Evolutionary conservation across 2,329 filamentous ascomycete species (phyloP).

Genomic region (Cryoendolithus antarcticus): DNA sequence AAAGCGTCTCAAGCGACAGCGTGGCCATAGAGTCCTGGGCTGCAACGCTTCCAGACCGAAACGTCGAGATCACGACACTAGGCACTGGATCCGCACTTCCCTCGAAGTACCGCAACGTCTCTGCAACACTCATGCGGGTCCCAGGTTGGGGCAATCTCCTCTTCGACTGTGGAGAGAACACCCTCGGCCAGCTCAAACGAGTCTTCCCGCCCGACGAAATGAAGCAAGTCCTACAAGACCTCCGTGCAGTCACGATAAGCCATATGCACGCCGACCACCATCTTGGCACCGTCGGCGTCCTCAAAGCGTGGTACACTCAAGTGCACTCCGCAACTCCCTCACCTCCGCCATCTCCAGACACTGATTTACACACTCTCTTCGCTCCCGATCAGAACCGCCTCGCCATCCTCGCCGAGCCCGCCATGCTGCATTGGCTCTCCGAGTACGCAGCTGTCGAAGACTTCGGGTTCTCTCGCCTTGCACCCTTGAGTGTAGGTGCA

Average conservation of each 20-base stretch:
- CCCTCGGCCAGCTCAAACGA: conserved; percentile 72
- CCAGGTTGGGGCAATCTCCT: conserved; percentile 81
- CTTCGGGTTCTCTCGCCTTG: conserved; percentile 52
- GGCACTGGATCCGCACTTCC: conserved; percentile 86
- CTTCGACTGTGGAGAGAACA: conserved; percentile 86
- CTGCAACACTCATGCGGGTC: conserved; percentile 70
- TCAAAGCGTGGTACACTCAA: conserved; percentile 64
- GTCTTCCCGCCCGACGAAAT: conserved; percentile 55
- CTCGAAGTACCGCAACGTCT: conserved; percentile 92
- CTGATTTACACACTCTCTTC: conserved; percentile 9
- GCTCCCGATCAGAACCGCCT: conserved; percentile 27
- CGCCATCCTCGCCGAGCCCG: conserved; percentile 54
- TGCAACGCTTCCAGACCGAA: conserved; percentile 55
- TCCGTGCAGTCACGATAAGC: conserved; percentile 82
- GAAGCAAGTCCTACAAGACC: conserved; percentile 57
- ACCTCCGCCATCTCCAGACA: conserved; percentile 13
- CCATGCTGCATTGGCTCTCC: conserved; percentile 63
- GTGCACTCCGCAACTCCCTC: conserved; percentile 31
- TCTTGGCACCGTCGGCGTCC: conserved; percentile 67
- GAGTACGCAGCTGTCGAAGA: conserved; percentile 74
- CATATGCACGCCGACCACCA: conserved; percentile 96
- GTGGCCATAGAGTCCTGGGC: conserved; percentile 43
- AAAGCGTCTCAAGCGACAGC: conserved; percentile 19
- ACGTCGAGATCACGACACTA: conserved; percentile 73
- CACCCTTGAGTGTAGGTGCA: conserved; percentile 35